Evolutionary conservation across 2,329 filamentous ascomycete species (phyloP), one percentile per base, ranked within the genome.

Genomic region (Leptographium procerum): DNA sequence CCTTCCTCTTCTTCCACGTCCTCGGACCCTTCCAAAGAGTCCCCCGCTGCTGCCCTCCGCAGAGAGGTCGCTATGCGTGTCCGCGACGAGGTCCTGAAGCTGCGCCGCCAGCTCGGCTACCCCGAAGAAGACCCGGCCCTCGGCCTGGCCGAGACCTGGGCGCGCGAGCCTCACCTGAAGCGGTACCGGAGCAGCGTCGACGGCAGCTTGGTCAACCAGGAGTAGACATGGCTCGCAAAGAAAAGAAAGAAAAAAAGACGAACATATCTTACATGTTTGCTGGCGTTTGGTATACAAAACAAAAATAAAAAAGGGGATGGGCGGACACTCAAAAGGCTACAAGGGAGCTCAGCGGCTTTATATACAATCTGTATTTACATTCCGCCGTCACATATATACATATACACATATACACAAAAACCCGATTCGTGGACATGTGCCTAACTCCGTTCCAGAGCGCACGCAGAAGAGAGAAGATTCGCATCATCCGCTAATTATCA

Each of bases 111-210:
- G 51, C 74, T 87, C 59, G 91, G 91, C 1, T 83, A 87, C 61
- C 81, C 87, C 1, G 90, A 95, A 60, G 87, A 95, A 64, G 89
- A 95, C 65, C 85, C 88, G 0, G 85, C 87, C 64, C 80, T 85
- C 53, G 87, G 84, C 10, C 72, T 91, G 31, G 89, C 88, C 0
- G 88, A 92, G 71, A 96, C 91, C 1, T 97, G 89, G 86, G 75
- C 80, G 2, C 73, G 73, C 54, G 79, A 82, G 61, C 76, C 75
- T 19, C 69, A 70, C 36, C 70, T 73, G 51, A 74, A 74, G 57
- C 74, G 71, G 58, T 81, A 77, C 65, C 77, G 72, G 68, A 83
- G 80, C 61, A 71, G 74, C 4, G 77, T 83, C 8, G 80, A 83
- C 57, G 77, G 76, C 43, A 80, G 79, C 63, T 66, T 78, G 57